Base-by-base conservation (phyloP, 192 early-diverging fungal species). In the Podila clonocystis region DNA sequence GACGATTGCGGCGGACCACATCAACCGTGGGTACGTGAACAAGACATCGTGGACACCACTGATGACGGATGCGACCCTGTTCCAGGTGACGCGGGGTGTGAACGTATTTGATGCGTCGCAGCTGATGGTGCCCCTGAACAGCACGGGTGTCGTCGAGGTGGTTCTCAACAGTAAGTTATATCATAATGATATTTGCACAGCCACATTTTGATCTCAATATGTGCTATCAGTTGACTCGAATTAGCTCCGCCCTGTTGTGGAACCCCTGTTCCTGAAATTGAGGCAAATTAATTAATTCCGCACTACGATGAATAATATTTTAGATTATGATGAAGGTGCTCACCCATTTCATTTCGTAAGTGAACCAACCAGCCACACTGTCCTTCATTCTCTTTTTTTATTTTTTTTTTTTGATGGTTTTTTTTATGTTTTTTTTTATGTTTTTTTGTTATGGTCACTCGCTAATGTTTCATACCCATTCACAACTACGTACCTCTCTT, bases 341-440 rank as follows among this genome's bases (percentile, higher is more conserved):
- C 82, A 84, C 50, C 83, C 83, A 3, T 75, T 84, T 61, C 83
- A 84, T 45, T 67, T 84, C 24, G 78, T 82, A 82, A 33, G 77
- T 67, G 9, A 45, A n/a, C 28, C 33, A 13, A 41, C 41, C 41
- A 6, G 36, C n/a, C n/a, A n/a, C 38, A 33, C 33, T 0, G 33
- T 6, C 33, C 33, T 41, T 26, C 38, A 29, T 50, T 22, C 19
- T 9, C 22, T 8, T 13, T 28, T 17, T 58, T 17, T 26, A n/a
- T 26, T 33, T 48, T 45, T 41, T 19, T 52, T 38, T 29, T 5
- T 50, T 20, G 11, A 29, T n/a, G n/a, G n/a, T 26, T 33, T 48
- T 45, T 41, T 19, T 52, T 38, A 20, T 5, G 34, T 20, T 4
- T 8, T 13, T 28, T 17, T 58, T 17, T 26, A n/a, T 26, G 24